These are phyloP conservation scores for Daldinia bambusicola DNA, from an alignment of 495 filamentous ascomycete species.

Conservation along the genomic window DNA sequence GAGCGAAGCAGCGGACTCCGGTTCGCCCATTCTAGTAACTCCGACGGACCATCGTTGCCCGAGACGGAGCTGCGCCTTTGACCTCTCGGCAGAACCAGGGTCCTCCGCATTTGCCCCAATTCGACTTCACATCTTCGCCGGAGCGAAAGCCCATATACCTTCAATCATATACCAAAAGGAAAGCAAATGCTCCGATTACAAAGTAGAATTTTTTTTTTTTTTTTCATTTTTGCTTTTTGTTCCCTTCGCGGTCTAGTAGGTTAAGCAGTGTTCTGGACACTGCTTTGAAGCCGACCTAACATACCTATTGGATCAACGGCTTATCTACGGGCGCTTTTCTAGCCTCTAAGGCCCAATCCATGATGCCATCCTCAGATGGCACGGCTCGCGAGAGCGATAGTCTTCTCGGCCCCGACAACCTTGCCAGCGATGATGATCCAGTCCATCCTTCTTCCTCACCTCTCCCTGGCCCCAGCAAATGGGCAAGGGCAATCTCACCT, in stretches of 20 bases:
- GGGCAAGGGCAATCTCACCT: neutral
- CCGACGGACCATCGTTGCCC: neutral
- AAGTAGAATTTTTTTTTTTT: no score
- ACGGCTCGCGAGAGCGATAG: conserved; percentile 17
- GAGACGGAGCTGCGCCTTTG: conserved; percentile 1
- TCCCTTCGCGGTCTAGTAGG: no score
- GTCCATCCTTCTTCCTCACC: neutral
- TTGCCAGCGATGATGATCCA: neutral
- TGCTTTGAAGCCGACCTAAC: no score
- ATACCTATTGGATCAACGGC: no score
- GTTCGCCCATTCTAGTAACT: neutral
- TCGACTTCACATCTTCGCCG: neutral
- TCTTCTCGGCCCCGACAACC: conserved; percentile 2
- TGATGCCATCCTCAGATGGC: conserved; percentile 17
- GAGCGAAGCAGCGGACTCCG: neutral
- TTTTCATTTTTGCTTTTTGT: no score
- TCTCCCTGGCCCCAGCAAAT: conserved; percentile 1
- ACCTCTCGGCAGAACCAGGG: neutral
- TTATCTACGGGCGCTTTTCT: neutral
- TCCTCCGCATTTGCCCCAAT: neutral
- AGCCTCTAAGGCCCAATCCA: neutral
- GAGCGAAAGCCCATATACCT: no score
- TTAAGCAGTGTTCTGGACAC: no score
- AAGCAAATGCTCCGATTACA: no score
- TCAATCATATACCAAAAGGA: no score